Percentiles rank a stretch among this genome's conserved stretches.
Conservation (phyloP, 305 asterid genomes). For the Fraxinus greggii region DNA sequence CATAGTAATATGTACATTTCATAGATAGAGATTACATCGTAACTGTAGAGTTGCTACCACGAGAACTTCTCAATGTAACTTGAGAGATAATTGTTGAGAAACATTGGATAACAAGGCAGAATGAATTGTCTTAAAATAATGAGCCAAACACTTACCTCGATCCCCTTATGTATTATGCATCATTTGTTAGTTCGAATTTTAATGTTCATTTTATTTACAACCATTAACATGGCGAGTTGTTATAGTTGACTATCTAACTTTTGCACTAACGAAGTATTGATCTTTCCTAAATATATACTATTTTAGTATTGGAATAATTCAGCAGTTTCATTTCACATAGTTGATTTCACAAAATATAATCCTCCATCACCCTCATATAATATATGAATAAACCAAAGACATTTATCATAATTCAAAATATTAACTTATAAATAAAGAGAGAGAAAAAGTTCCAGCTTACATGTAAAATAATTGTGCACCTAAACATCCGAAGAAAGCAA, state of each 20-base stretch:
- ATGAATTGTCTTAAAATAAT: not conserved
- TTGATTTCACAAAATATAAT: not conserved
- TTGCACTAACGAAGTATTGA: not conserved
- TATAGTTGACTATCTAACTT: not conserved
- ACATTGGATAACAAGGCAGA: not conserved
- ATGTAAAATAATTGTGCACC: not conserved
- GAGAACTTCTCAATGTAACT: not conserved
- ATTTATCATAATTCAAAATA: not conserved
- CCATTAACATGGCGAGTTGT: not conserved
- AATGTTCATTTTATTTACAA: not conserved
- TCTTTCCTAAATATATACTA: not conserved
- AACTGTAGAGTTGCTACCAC: not conserved
- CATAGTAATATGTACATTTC: not conserved
- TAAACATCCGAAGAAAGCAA: not conserved
- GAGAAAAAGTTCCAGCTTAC: not conserved
- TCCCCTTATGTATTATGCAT: not conserved
- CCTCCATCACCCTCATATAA: not conserved
- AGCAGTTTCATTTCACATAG: not conserved
- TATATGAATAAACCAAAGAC: not conserved
- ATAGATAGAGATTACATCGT: not conserved
- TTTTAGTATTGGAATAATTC: not conserved
- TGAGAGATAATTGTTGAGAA: not conserved
- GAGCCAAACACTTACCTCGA: not conserved
- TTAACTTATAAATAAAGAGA: not conserved
- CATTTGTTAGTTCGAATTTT: not conserved